Evolutionary conservation across 495 filamentous ascomycete genomes (phyloP), one percentile per base, ranked within the genome.

Genomic region (Xylaria curta): DNA sequence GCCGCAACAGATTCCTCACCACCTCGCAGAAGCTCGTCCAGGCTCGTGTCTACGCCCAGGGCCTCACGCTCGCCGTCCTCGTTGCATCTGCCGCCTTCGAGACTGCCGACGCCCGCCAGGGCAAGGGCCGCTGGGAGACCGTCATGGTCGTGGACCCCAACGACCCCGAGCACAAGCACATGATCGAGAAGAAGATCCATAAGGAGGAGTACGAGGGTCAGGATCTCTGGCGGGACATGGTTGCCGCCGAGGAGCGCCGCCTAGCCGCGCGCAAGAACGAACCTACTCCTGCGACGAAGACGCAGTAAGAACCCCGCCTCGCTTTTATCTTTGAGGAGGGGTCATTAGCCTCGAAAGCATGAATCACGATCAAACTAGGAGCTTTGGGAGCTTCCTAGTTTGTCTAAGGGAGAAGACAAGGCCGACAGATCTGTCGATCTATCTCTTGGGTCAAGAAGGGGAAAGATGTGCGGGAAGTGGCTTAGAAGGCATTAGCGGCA

Each of bases 11-110:
- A 61, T 94, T 92, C 81, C 81, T 98, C 8, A 89, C 85, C 24
- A 88, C 87, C 1, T 80, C 85, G 74, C 96, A 99, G 88, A 99
- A 99, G 86, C 85, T 99, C 33, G 96, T 99, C 24, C 96, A 99
- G 86, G 97, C 97, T 12, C 90, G 96, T 86, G 91, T 99, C 72
- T 98, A 98, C 83, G 96, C 96, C n/a, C 96, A 99, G 84, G 94
- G 94, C 19, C 83, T 97, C 76, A 98, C 96, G 61, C 83, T 99
- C 21, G 93, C 92, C 77, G 93, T 98, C 65, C 83, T 99, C 71
- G 85, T 97, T 76, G 94, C 93, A 40, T 92, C 89, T 69, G 95
- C 97, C 49, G 94, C 89, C 21, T 92, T 98, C 78, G 96, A 99
- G 90, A 91, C 94, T 38, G 88, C 87, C 7, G 96, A 99, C 80